Conservation (phyloP, 352 stramenopile species). For the Phytophthora hybrid region DNA sequence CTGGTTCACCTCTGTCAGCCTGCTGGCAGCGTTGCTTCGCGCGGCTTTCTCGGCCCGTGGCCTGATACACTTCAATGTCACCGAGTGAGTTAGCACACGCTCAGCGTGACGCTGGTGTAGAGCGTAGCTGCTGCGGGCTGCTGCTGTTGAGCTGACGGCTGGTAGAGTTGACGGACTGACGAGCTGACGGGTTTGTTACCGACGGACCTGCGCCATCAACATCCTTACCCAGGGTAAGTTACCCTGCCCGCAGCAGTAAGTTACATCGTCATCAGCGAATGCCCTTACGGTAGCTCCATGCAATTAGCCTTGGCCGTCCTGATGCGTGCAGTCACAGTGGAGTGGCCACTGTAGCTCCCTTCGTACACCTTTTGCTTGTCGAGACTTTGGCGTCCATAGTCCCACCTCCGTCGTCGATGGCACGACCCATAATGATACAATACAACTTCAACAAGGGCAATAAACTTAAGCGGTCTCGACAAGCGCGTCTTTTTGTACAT, state of each 20-base stretch:
- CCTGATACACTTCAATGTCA: too few species aligned
- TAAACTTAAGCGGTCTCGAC: constrained; percentile 9
- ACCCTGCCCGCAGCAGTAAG: neutral
- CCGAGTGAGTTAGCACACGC: neutral
- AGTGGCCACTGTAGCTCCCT: too few species aligned
- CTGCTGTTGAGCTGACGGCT: too few species aligned
- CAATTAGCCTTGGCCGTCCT: neutral
- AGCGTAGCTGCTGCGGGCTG: neutral
- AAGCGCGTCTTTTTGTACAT: neutral
- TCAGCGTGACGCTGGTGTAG: too few species aligned
- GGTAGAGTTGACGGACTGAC: neutral
- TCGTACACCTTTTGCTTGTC: neutral
- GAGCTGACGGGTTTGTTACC: neutral
- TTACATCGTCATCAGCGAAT: constrained; percentile 36
- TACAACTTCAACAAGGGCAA: constrained; percentile 13
- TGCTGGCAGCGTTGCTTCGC: neutral
- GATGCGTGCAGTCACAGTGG: constrained; percentile 5
- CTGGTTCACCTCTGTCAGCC: neutral
- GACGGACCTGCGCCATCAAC: neutral
- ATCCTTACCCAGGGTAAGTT: neutral
- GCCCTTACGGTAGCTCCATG: neutral
- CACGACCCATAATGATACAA: constrained; percentile 1
- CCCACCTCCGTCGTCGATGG: constrained; percentile 23
- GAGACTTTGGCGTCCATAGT: constrained; percentile 10
- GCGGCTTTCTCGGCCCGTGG: neutral